Conservation (phyloP, 495 filamentous ascomycete species). For the Neurospora sublineolata region DNA sequence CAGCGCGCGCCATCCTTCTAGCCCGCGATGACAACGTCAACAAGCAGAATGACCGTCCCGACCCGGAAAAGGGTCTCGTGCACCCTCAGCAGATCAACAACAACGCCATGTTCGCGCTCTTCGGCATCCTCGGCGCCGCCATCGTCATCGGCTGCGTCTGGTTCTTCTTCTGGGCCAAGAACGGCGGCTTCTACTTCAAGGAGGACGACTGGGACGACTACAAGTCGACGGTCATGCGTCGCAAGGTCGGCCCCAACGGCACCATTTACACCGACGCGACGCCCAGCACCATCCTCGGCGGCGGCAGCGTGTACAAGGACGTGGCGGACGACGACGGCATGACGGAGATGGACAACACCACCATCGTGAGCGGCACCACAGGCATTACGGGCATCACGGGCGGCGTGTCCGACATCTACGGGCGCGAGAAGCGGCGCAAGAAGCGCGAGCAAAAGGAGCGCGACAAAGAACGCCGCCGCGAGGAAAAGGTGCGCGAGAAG, state of each 20-base stretch:
- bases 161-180: conserved; percentile 98
- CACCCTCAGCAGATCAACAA: conserved; percentile 68
- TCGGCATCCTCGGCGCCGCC: conserved; percentile 68
- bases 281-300: conserved; percentile 66
- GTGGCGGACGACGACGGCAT: conserved; percentile 42
- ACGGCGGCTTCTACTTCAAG: conserved; percentile 82
- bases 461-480: conserved; percentile 34
- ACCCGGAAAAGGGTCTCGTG: conserved; percentile 42
- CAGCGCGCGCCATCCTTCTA: conserved; percentile 26
- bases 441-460: conserved; percentile 41
- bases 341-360: conserved; percentile 32
- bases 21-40: conserved; percentile 19
- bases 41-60: conserved; percentile 1
- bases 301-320: conserved; percentile 60
- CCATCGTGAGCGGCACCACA: conserved; percentile 27
- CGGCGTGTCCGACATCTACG: conserved; percentile 35
- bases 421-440: conserved; percentile 32
- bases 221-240: conserved; percentile 88
- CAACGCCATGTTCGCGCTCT: conserved; percentile 68
- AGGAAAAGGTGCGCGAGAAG: conserved; percentile 33
- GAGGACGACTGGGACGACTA: conserved; percentile 94
- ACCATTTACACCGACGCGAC: conserved; percentile 71
- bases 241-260: conserved; percentile 72
- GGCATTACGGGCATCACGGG: conserved; percentile 37
- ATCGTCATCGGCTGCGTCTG: conserved; percentile 73